These are phyloP conservation scores for Cubamyces lactineus DNA, from an alignment of 768 basidiomycete genomes.

Conservation along the genomic window DNA sequence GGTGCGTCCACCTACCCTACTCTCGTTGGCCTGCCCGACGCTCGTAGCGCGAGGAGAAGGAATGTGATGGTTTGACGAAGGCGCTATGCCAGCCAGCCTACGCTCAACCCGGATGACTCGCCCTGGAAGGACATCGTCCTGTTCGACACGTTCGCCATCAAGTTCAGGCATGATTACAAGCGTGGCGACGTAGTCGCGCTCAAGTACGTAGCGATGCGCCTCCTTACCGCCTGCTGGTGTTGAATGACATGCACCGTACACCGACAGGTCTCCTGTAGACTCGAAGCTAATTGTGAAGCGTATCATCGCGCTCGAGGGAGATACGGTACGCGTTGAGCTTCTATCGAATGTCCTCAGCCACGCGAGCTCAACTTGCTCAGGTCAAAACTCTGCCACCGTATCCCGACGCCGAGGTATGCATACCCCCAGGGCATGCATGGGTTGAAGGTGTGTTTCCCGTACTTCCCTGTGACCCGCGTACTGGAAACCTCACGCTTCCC, in stretches of 20 bases:
- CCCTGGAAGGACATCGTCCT: slow-evolving; percentile 61
- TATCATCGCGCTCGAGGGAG: slow-evolving; percentile 64
- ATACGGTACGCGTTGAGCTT: slow-evolving; percentile 40
- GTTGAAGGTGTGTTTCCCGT: slow-evolving; percentile 59
- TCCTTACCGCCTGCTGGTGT: not conserved
- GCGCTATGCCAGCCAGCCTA: slow-evolving; percentile 55
- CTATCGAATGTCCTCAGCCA: no score
- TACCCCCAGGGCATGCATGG: slow-evolving; percentile 73
- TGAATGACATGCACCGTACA: not conserved
- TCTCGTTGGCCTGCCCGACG: not conserved
- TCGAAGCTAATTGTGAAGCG: slow-evolving; percentile 62
- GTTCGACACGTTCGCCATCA: slow-evolving; percentile 57
- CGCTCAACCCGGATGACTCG: slow-evolving; percentile 74
- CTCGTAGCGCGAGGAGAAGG: not conserved
- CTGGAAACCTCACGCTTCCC: not conserved
- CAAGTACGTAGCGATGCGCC: slow-evolving; percentile 41
- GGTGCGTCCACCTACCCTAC: slow-evolving; percentile 48
- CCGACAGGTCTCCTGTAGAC: slow-evolving; percentile 60
- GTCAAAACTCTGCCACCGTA: slow-evolving; percentile 72
- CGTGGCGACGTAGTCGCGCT: slow-evolving; percentile 71
- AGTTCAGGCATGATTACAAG: slow-evolving; percentile 39
- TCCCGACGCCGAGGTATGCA: slow-evolving; percentile 51
- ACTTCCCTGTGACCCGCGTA: not conserved
- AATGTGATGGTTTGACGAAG: not conserved
- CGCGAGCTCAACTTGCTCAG: slow-evolving; percentile 16